phyloP scores from a whole-genome alignment of 257 asterid genomes.

The Gynochthodes officinalis region DNA sequence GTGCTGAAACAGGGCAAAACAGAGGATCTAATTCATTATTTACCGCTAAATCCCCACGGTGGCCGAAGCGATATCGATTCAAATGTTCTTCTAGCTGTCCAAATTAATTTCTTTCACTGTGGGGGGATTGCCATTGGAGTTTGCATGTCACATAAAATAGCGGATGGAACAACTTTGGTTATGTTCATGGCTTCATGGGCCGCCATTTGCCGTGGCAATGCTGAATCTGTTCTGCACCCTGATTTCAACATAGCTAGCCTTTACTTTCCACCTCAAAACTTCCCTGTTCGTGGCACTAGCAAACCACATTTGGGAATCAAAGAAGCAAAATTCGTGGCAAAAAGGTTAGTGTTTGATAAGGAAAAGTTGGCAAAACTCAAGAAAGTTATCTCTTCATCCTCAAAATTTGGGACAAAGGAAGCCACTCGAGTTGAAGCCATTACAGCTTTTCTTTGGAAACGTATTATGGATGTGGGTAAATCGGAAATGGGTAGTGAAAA shows the following conservation, averaged over 20 bases:
- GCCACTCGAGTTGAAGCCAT: conserved; percentile 48
- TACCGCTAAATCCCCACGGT: conserved; percentile 23
- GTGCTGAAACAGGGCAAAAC: conserved; percentile 5
- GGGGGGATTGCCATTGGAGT: conserved; percentile 35
- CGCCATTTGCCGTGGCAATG: conserved; percentile 8
- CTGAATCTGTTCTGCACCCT: not conserved
- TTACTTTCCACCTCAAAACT: conserved; percentile 25
- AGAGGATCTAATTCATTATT: conserved; percentile 11
- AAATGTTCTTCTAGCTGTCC: conserved; percentile 22
- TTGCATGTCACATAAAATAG: conserved; percentile 28
- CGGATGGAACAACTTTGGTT: conserved; percentile 27
- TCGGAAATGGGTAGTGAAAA: not conserved
- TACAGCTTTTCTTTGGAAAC: conserved; percentile 37
- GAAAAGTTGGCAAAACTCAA: conserved; percentile 28
- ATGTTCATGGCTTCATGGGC: conserved; percentile 35
- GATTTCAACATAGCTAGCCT: conserved; percentile 13
- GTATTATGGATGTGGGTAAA: conserved; percentile 11
- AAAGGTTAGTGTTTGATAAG: conserved; percentile 29
- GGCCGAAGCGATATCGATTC: not conserved
- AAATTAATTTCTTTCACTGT: conserved; percentile 28
- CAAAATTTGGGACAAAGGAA: conserved; percentile 11
- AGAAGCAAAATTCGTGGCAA: conserved; percentile 13
- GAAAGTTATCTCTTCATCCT: not conserved
- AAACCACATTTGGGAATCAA: conserved; percentile 7
- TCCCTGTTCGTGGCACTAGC: conserved; percentile 12